Base-by-base conservation (phyloP, 2,329 filamentous ascomycete genomes). In the Xylaria sp. region DNA sequence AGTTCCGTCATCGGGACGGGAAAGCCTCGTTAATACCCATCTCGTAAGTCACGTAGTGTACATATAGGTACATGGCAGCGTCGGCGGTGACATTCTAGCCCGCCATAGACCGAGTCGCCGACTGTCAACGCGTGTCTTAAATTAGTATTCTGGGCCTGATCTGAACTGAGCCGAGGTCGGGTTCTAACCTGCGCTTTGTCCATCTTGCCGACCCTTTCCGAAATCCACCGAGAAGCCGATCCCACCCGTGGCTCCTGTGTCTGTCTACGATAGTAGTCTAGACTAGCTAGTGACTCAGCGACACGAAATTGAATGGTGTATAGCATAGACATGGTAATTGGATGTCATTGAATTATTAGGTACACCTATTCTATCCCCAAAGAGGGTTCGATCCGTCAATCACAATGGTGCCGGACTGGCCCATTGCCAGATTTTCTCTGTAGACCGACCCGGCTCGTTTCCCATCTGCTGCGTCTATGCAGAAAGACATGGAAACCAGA, bases 151-250 rank as follows among this genome's bases (percentile, higher is more conserved):
- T 52, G 25, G 23, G 20, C 30, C 56, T 32, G 25, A 32, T 34
- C 8, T 57, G 55, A 50, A 28, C 68, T 60, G 66, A 64, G 63
- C 68, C 68, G 68, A 70, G 65, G 65, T 70, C 66, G 68, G 68
- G 63, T 63, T 55, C 52, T 15, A 45, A 36, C 32, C 48, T 52
- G 30, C 36, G 18, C 34, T 56, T 7, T 45, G 34, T 45, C 20
- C 32, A 48, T 28, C 52, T 53, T 63, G 43, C 68, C 66, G 68
- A 68, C 57, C 52, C 43, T 62, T 68, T 60, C 68, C 68, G 68
- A 59, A 43, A 50, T 56, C 56, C 52, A 60, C 65, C 60, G 63
- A 55, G 32, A 18, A 39, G 59, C n/a, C 57, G 64, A 45, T 66
- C 34, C 28, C 36, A 46, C 34, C 56, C 45, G 34, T 30, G 1